Conservation (phyloP, 2,329 filamentous ascomycete genomes). For the Penicillium rolfsii region DNA sequence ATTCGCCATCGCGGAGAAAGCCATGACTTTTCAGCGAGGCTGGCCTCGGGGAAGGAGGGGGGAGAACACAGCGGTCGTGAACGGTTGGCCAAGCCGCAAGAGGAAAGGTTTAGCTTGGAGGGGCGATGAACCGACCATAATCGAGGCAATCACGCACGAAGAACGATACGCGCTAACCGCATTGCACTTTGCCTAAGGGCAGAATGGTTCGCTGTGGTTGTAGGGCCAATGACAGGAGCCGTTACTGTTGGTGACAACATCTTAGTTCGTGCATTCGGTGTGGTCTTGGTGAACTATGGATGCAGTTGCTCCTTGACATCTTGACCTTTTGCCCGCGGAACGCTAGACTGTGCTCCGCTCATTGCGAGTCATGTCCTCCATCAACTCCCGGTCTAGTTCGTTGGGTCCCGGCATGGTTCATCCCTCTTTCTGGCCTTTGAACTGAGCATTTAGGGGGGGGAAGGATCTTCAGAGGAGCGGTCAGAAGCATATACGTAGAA, state of each 20-base stretch:
- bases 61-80: not conserved
- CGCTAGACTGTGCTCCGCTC: not conserved
- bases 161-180: conserved; percentile 14
- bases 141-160: conserved; percentile 9
- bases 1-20: not conserved
- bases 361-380: not conserved
- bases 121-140: conserved; percentile 5
- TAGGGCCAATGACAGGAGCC: conserved; percentile 7
- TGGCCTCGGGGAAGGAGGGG: not conserved
- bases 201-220: not conserved
- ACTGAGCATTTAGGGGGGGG: not conserved
- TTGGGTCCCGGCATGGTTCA: conserved; percentile 5
- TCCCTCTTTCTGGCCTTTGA: not conserved
- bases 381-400: conserved; percentile 2
- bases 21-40: not conserved
- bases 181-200: not conserved
- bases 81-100: conserved; percentile 4
- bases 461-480: conserved; percentile 7
- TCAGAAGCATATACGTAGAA: conserved; percentile 3
- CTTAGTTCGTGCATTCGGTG: not conserved
- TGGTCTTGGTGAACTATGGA: not conserved
- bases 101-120: conserved; percentile 1
- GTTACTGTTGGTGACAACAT: conserved; percentile 13
- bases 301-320: not conserved
- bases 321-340: not conserved